phyloP scores from a whole-genome alignment of 2,329 filamentous ascomycete species.

The Stagonosporopsis vannaccii region DNA sequence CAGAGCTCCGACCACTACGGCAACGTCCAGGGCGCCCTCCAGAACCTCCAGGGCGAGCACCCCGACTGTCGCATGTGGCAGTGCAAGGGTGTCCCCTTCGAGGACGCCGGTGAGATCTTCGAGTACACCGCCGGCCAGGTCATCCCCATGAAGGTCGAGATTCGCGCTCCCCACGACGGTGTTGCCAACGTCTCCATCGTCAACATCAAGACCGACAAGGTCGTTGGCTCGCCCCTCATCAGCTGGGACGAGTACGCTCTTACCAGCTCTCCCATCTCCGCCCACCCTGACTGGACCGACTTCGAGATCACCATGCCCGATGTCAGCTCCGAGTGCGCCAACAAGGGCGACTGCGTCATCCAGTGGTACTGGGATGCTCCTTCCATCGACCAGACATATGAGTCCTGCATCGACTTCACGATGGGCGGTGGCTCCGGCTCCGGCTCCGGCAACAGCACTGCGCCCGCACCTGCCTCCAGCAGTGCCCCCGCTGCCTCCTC shows the following conservation, averaged over 20 bases:
- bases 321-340: conserved; percentile 56
- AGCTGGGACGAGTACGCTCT: conserved; percentile 64
- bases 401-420: conserved; percentile 68
- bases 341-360: conserved; percentile 61
- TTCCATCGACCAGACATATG: conserved; percentile 66
- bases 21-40: conserved; percentile 64
- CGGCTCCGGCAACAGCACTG: conserved; percentile 11
- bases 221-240: conserved; percentile 63
- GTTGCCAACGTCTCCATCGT: conserved; percentile 67
- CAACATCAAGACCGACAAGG: conserved; percentile 59
- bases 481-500: conserved; percentile 13
- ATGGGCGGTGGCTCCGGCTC: conserved; percentile 42
- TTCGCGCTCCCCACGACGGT: conserved; percentile 63
- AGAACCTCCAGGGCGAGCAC: conserved; percentile 55
- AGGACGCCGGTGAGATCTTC: conserved; percentile 60
- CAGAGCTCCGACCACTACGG: conserved; percentile 62
- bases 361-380: conserved; percentile 70
- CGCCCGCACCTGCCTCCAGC: conserved; percentile 10
- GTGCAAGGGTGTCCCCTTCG: conserved; percentile 66
- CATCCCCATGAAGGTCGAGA: conserved; percentile 56
- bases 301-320: conserved; percentile 65
- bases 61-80: conserved; percentile 63
- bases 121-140: conserved; percentile 60
- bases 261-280: conserved; percentile 52
- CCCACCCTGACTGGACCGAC: conserved; percentile 53